Evolutionary conservation across 352 stramenopile species (phyloP).

Genomic region (Chrysophaeum taylorii): DNA sequence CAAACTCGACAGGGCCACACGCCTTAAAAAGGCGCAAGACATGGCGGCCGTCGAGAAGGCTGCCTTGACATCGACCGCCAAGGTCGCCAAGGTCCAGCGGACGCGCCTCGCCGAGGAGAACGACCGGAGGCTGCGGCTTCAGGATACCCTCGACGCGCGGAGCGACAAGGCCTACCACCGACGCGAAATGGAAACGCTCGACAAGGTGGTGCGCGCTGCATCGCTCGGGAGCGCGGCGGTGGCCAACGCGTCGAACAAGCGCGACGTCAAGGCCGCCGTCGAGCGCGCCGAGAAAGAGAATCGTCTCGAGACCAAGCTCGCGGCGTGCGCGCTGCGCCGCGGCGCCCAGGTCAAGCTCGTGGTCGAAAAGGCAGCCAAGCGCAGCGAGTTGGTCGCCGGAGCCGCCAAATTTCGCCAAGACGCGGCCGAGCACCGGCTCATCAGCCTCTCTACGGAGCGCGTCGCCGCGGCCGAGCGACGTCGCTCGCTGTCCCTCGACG

Average conservation of each 20-base stretch:
- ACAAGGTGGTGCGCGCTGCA: neutral
- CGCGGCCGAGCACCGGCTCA: too few species aligned
- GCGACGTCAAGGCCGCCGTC: neutral
- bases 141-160: neutral
- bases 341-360: neutral
- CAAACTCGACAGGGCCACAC: neutral
- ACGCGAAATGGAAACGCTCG: neutral
- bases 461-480: too few species aligned
- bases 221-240: neutral
- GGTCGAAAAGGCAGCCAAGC: neutral
- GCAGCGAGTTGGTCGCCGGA: too few species aligned
- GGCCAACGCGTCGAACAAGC: neutral
- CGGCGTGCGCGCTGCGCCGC: neutral
- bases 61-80: neutral
- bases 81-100: neutral
- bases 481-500: too few species aligned
- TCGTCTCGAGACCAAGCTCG: neutral
- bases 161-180: neutral
- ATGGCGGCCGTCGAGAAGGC: neutral
- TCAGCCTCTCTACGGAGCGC: too few species aligned
- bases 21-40: neutral
- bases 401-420: too few species aligned
- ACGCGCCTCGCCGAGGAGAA: neutral
- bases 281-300: neutral
- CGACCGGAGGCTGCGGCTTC: neutral